A percentile compares a stretch with the other conserved stretches of the same genome.
These are phyloP conservation scores for Pyrus hybrid DNA, from an alignment of 331 rosid species.

Conservation along the genomic window DNA sequence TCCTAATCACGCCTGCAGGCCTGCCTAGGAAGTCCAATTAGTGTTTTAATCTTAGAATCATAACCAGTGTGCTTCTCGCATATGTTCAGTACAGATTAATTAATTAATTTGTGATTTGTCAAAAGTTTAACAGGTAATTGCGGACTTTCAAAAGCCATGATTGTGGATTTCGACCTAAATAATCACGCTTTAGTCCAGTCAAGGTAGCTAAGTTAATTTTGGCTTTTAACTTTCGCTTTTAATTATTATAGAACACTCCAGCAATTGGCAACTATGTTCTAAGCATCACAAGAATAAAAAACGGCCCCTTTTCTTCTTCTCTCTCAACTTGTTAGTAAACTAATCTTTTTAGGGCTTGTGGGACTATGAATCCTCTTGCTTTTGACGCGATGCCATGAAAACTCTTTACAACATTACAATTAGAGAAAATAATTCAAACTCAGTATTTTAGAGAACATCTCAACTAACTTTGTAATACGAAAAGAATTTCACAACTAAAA, in stretches of 20 bases:
- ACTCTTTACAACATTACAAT: too few relatives aligned
- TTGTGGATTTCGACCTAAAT: slow-evolving; percentile 25
- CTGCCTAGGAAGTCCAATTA: not conserved
- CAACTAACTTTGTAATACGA: too few relatives aligned
- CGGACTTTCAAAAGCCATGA: slow-evolving; percentile 36
- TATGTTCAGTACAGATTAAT: not conserved
- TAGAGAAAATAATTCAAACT: too few relatives aligned
- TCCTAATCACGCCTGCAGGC: not conserved
- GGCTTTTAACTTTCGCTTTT: slow-evolving; percentile 20
- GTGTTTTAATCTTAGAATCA: not conserved
- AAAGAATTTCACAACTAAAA: too few relatives aligned
- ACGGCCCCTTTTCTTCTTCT: not conserved
- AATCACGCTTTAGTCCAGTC: slow-evolving; percentile 19
- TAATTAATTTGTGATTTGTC: slow-evolving; percentile 9
- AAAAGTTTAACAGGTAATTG: slow-evolving; percentile 23
- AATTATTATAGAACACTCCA: slow-evolving; percentile 11
- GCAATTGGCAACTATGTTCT: not conserved
- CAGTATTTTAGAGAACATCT: too few relatives aligned
- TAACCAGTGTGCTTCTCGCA: not conserved
- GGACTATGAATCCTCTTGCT: not conserved
- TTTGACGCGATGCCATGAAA: too few relatives aligned
- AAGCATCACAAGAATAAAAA: not conserved
- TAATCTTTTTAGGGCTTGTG: too few relatives aligned
- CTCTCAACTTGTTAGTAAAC: too few relatives aligned
- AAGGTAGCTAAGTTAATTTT: not conserved